These are phyloP conservation scores for Escallonia rubra DNA, from an alignment of 129 eudicot genomes.

Conservation along the genomic window DNA sequence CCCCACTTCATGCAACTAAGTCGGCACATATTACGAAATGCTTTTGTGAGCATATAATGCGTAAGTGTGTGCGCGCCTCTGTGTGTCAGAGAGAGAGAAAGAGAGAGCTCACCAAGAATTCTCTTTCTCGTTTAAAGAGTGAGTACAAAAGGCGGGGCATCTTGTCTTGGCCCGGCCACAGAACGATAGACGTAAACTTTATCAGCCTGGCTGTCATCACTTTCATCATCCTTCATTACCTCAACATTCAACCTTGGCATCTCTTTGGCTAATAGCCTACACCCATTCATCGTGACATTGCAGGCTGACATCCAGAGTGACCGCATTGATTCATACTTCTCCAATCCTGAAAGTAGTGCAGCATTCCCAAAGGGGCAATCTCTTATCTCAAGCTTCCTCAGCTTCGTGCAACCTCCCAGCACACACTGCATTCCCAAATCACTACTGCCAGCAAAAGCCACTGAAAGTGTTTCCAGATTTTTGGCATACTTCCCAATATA, in stretches of 20 bases:
- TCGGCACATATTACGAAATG: too few species aligned
- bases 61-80: too few species aligned
- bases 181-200: conserved; percentile 61
- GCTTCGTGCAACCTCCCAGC: conserved; percentile 54
- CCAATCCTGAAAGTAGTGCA: conserved; percentile 51
- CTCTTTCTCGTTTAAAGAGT: conserved; percentile 25
- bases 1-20: too few species aligned
- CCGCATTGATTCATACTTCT: conserved; percentile 66
- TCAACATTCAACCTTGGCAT: conserved; percentile 66
- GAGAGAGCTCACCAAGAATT: too few species aligned
- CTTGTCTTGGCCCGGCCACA: conserved; percentile 64
- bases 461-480: conserved; percentile 73
- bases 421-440: conserved; percentile 61
- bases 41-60: too few species aligned
- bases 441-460: conserved; percentile 81
- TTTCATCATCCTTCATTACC: conserved; percentile 51
- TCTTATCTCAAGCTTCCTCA: conserved; percentile 69
- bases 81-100: too few species aligned
- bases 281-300: conserved; percentile 55
- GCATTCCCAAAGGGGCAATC: conserved; percentile 75
- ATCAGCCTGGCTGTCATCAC: conserved; percentile 38
- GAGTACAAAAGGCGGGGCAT: conserved; percentile 65
- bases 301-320: conserved; percentile 87
- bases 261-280: conserved; percentile 44
- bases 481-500: conserved; percentile 73